Evolutionary conservation across 495 filamentous ascomycete species (phyloP), one percentile per base, ranked within the genome.

Genomic region (Penicillium goetzii): DNA sequence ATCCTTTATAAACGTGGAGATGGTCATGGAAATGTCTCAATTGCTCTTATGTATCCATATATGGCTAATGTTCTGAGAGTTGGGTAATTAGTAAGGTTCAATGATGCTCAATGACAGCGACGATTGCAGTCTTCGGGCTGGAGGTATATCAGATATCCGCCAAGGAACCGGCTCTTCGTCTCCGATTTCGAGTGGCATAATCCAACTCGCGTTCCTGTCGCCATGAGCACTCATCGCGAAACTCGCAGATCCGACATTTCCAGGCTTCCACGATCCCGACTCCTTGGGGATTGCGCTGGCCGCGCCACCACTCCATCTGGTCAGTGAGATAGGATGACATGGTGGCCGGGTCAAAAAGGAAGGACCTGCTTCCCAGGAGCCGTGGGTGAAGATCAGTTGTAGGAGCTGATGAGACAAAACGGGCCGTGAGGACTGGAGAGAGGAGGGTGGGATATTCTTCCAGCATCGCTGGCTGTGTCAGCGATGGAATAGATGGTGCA

Each of bases 251-350:
- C 14, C 84, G 79, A 72, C 95, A 99, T 76, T 99, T 99, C 82
- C 88, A 97, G 0, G 91, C 91, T 62, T 98, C 96, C 74, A 93
- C 88, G 14, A 96, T 81, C n/a, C 83, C 77, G 9, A 98, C 96
- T 11, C 95, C 95, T n/a, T 83, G 78, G 0, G 93, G 86, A 59
- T 82, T 78, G 19, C 93, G 75, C 71, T 92, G 82, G 4, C 96
- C 95, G 45, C 83, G 85, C 95, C 95, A 98, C 92, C 92, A 98
- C 28, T 79, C 71, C 83, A 98, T 84, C 70, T 89, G 87, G 25
- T 88, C 80, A 4, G 74, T 69, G 2, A 97, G 64, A 70, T 96
- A 95, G 2, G 68, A 68, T 32, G 86, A 81, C 56, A 97, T 74
- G 19, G 71, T 77, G 2, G 79, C 71, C 3, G 83, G 83, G 63